These are phyloP conservation scores for Ceratocystis cubensis DNA, from an alignment of 2,329 filamentous ascomycete species.

Conservation along the genomic window DNA sequence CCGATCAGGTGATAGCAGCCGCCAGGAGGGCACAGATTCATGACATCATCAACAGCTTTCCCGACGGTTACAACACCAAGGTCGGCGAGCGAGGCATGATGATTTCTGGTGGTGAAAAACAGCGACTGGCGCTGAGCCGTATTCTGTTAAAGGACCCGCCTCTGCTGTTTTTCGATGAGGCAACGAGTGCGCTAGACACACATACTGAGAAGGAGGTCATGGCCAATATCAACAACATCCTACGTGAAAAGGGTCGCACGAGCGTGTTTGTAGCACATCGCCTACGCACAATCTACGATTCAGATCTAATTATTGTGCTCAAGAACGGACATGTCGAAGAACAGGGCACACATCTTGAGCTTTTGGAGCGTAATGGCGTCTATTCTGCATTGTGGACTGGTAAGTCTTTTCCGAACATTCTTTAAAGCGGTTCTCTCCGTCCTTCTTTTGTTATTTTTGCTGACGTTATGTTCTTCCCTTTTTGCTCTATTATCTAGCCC, in stretches of 20 bases:
- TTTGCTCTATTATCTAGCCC: slow-evolving; percentile 33
- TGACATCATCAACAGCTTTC: slow-evolving; percentile 65
- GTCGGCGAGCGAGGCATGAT: slow-evolving; percentile 92
- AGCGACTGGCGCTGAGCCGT: slow-evolving; percentile 71
- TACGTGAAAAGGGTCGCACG: slow-evolving; percentile 76
- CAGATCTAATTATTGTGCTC: slow-evolving; percentile 83
- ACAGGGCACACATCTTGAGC: slow-evolving; percentile 70
- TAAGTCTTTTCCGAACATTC: slow-evolving; percentile 33
- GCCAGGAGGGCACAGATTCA: slow-evolving; percentile 76
- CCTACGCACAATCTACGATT: slow-evolving; percentile 84
- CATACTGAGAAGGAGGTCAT: slow-evolving; percentile 86
- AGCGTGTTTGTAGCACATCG: slow-evolving; percentile 93
- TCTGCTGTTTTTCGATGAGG: slow-evolving; percentile 88
- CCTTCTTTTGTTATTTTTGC: background rate
- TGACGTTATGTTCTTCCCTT: slow-evolving; percentile 19
- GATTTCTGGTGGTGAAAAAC: slow-evolving; percentile 93
- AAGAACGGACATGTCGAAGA: slow-evolving; percentile 77
- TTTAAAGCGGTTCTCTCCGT: background rate
- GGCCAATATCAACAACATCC: slow-evolving; percentile 81
- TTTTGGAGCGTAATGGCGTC: slow-evolving; percentile 65
- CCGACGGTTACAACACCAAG: slow-evolving; percentile 79
- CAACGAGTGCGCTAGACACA: slow-evolving; percentile 82
- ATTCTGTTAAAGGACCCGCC: slow-evolving; percentile 81
- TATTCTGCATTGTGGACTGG: slow-evolving; percentile 87
- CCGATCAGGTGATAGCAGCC: slow-evolving; percentile 61